Evolutionary conservation across 208 protist genomes (phyloP).

Genomic region (Acanthamoeba culbertsoni): DNA sequence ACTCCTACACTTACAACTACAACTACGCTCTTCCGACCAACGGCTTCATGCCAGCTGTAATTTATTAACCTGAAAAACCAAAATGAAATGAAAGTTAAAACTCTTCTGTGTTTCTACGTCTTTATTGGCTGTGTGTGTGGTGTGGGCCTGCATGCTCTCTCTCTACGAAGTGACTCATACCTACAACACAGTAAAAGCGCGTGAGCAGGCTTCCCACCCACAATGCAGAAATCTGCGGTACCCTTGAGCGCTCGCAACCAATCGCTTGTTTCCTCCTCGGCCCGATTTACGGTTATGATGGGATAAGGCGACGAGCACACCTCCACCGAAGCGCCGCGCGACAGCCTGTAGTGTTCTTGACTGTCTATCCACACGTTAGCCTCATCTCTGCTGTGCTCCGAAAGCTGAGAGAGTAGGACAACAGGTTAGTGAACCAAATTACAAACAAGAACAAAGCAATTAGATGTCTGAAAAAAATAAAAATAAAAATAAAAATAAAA

Average conservation of each 20-base stretch:
- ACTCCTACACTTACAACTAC: no score
- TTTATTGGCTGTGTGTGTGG: no score
- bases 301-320: not conserved
- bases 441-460: no score
- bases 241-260: conserved; percentile 17
- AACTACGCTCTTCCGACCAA: no score
- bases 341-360: not conserved
- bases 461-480: not conserved
- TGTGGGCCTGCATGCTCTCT: not conserved
- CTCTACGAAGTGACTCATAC: not conserved
- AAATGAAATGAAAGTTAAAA: no score
- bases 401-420: not conserved
- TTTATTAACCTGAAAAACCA: no score
- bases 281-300: conserved; percentile 2
- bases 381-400: not conserved
- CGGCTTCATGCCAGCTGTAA: no score
- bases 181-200: not conserved
- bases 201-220: not conserved
- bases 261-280: not conserved
- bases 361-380: conserved; percentile 22
- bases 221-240: not conserved
- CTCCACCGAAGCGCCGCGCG: not conserved
- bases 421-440: not conserved
- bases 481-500: not conserved
- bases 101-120: no score